A percentile compares a stretch with the other conserved stretches of the same genome.
Conservation (phyloP, 352 stramenopile species). For the Pythium vanterpoolii region DNA sequence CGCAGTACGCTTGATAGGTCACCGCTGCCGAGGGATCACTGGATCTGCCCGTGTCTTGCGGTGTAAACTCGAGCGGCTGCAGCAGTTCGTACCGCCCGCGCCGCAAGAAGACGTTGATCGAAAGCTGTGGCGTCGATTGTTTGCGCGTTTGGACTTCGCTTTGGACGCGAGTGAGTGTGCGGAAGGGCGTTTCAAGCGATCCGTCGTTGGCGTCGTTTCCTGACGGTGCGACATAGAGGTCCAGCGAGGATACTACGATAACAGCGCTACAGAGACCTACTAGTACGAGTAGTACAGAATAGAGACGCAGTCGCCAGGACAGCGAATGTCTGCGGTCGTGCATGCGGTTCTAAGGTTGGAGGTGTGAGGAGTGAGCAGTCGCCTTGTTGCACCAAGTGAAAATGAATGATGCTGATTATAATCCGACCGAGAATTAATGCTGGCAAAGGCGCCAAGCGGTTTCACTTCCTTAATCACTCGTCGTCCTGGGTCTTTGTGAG, state of each 20-base stretch:
- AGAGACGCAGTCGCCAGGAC: background rate
- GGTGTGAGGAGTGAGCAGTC: background rate
- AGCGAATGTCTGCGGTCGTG: too few species aligned
- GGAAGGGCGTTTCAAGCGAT: constrained; percentile 46
- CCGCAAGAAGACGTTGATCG: constrained; percentile 63
- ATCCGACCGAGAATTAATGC: background rate
- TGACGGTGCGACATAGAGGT: constrained; percentile 49
- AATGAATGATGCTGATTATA: background rate
- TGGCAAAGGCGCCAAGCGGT: background rate
- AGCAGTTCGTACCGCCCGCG: constrained; percentile 50
- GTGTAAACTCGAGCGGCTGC: constrained; percentile 50
- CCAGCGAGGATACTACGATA: constrained; percentile 21
- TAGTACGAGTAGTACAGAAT: background rate
- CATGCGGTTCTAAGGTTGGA: too few species aligned
- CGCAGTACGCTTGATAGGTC: constrained; percentile 72
- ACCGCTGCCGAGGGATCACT: constrained; percentile 28
- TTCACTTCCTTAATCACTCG: constrained; percentile 14
- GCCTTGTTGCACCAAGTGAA: background rate
- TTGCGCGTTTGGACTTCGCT: constrained; percentile 32
- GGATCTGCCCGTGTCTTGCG: constrained; percentile 37
- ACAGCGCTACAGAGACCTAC: background rate
- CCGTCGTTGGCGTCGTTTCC: constrained; percentile 47
- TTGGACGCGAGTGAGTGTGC: constrained; percentile 45
- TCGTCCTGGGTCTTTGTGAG: constrained; percentile 70
- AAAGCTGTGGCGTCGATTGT: constrained; percentile 8